Conservation (phyloP, 495 filamentous ascomycete genomes). For the Penicillium paradoxum region DNA sequence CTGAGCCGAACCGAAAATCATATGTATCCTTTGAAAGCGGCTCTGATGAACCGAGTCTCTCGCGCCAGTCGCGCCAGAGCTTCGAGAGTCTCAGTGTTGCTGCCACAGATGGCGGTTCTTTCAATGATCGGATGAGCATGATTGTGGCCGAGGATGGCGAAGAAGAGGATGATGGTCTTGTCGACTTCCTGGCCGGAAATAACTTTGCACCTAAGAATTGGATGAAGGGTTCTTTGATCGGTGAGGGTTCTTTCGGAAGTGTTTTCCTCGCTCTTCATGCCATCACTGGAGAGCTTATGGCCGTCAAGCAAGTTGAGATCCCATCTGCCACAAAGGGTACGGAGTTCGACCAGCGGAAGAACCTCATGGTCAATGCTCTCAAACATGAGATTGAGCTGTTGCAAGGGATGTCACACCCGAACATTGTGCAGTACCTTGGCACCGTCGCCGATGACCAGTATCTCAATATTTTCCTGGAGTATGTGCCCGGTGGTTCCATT, state of each 20-base stretch:
- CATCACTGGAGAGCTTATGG: conserved; percentile 94
- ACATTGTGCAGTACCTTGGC: conserved; percentile 97
- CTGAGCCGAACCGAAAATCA: conserved; percentile 87
- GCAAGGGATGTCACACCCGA: conserved; percentile 89
- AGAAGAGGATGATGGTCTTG: conserved; percentile 72
- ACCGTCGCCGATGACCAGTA: conserved; percentile 85
- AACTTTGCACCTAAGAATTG: conserved; percentile 94
- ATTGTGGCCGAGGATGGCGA: conserved; percentile 74
- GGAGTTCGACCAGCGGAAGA: conserved; percentile 82
- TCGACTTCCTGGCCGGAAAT: conserved; percentile 82
- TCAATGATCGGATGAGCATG: conserved; percentile 62
- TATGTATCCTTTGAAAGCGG: conserved; percentile 93
- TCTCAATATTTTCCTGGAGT: conserved; percentile 99
- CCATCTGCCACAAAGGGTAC: conserved; percentile 74
- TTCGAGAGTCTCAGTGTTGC: conserved; percentile 74
- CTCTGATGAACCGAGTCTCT: conserved; percentile 69
- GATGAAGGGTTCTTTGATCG: conserved; percentile 98
- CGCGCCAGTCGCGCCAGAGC: conserved; percentile 56
- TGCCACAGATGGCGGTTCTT: conserved; percentile 57
- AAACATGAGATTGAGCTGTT: conserved; percentile 95
- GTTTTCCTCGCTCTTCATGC: conserved; percentile 97
- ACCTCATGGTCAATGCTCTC: conserved; percentile 93
- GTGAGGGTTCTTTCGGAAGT: conserved; percentile 93
- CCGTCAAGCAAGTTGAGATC: conserved; percentile 97
- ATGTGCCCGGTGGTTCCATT: conserved; percentile 95